Percentiles rank a stretch among this genome's conserved stretches.
Conservation (phyloP, 352 stramenopile genomes). For the Blastocystis sp. region DNA sequence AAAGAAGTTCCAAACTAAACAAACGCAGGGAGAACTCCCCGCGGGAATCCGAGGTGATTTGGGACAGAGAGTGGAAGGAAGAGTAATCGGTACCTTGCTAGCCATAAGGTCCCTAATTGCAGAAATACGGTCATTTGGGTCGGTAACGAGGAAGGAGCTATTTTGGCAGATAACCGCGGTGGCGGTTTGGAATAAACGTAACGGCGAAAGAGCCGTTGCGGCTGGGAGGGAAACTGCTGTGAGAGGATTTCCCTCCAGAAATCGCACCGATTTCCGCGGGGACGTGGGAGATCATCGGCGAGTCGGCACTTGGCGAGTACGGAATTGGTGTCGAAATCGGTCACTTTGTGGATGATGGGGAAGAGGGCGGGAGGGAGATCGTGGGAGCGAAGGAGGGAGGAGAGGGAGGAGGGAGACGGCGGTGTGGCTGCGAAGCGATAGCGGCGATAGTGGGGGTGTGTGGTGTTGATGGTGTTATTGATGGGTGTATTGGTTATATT, state of each 20-base stretch:
- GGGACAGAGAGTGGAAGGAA: background rate
- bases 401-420: background rate
- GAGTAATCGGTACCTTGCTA: too few species aligned
- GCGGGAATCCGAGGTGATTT: background rate
- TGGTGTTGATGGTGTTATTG: background rate
- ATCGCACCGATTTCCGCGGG: background rate
- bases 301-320: background rate
- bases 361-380: background rate
- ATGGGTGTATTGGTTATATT: background rate
- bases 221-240: background rate
- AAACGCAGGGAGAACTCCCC: background rate
- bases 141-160: background rate
- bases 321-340: background rate
- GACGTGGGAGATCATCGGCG: background rate
- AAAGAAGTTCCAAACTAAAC: conserved; percentile 15
- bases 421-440: background rate
- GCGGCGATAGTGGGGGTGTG: background rate
- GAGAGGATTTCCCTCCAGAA: background rate
- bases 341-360: background rate
- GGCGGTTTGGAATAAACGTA: background rate
- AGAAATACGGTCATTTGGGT: too few species aligned
- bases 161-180: background rate
- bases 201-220: background rate
- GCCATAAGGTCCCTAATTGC: too few species aligned
- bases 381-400: background rate